Conservation (phyloP, 768 basidiomycete genomes). For the Tylopilus rubrobrunneus region DNA sequence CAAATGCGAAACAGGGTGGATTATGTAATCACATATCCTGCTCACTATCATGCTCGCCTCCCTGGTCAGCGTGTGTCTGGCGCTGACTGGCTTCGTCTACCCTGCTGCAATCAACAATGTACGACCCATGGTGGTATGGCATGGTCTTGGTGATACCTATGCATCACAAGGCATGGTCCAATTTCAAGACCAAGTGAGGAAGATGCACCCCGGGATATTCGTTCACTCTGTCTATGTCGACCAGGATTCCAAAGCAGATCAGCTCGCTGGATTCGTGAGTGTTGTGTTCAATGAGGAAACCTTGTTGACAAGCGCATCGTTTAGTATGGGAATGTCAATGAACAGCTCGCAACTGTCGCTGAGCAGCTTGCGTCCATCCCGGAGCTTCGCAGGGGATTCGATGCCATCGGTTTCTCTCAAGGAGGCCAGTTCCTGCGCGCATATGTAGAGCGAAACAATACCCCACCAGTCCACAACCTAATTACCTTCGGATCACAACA, state of each 20-base stretch:
- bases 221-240: slow-evolving; percentile 71
- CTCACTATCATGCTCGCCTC: slow-evolving; percentile 10
- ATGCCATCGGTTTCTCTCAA: slow-evolving; percentile 88
- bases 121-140: slow-evolving; percentile 72
- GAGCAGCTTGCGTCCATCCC: slow-evolving; percentile 60
- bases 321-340: slow-evolving; percentile 76
- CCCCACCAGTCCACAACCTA: slow-evolving; percentile 72
- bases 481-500: slow-evolving; percentile 87
- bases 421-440: slow-evolving; percentile 88
- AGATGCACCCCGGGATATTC: slow-evolving; percentile 71
- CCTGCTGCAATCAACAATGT: slow-evolving; percentile 15
- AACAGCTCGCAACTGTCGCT: slow-evolving; percentile 63
- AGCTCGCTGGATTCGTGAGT: slow-evolving; percentile 70
- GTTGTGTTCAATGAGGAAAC: not conserved
- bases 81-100: slow-evolving; percentile 8
- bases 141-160: slow-evolving; percentile 80
- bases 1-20: not conserved
- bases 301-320: slow-evolving; percentile 1
- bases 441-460: slow-evolving; percentile 73
- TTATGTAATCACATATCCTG: slow-evolving; percentile 3
- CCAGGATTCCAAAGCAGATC: slow-evolving; percentile 57
- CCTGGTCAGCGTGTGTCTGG: slow-evolving; percentile 13
- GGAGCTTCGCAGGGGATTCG: slow-evolving; percentile 69
- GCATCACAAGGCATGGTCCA: slow-evolving; percentile 68
- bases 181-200: slow-evolving; percentile 54